Percentiles rank a stretch among this genome's conserved stretches.
These are phyloP conservation scores for Nitzschia sp. DNA, from an alignment of 108 stramenopile species.

Conservation along the genomic window DNA sequence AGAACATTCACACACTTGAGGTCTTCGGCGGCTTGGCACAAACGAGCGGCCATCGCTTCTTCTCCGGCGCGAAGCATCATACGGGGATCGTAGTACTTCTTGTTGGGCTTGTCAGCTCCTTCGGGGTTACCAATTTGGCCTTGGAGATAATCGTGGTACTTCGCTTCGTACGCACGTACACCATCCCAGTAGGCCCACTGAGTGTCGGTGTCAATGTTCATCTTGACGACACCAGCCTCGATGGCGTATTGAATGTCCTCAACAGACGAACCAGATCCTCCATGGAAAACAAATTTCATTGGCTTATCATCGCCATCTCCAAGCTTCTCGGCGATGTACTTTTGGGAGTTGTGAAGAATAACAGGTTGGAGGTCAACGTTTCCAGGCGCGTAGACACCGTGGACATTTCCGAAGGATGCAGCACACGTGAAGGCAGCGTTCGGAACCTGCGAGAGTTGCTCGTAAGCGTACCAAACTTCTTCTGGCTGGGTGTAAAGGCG, in stretches of 20 bases:
- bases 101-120: slow-evolving; percentile 96
- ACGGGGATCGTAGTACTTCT: slow-evolving; percentile 99
- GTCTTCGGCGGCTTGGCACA: slow-evolving; percentile 88
- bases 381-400: slow-evolving; percentile 96
- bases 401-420: slow-evolving; percentile 95
- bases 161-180: slow-evolving; percentile 83
- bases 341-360: slow-evolving; percentile 89
- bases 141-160: slow-evolving; percentile 94
- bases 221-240: slow-evolving; percentile 94
- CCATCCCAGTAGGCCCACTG: slow-evolving; percentile 97
- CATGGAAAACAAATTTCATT: slow-evolving; percentile 96
- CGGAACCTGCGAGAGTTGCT: slow-evolving; percentile 83
- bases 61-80: slow-evolving; percentile 83
- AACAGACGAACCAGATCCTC: slow-evolving; percentile 91
- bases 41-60: slow-evolving; percentile 91
- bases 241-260: slow-evolving; percentile 92
- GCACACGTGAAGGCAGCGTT: slow-evolving; percentile 87
- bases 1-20: slow-evolving; percentile 91
- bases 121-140: slow-evolving; percentile 97
- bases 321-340: slow-evolving; percentile 93
- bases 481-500: slow-evolving; percentile 97
- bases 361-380: slow-evolving; percentile 94
- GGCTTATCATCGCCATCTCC: slow-evolving; percentile 87
- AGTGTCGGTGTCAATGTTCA: slow-evolving; percentile 99
- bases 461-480: slow-evolving; percentile 89